phyloP scores from a whole-genome alignment of 2,329 filamentous ascomycete species.

The Hypocreales sp. region DNA sequence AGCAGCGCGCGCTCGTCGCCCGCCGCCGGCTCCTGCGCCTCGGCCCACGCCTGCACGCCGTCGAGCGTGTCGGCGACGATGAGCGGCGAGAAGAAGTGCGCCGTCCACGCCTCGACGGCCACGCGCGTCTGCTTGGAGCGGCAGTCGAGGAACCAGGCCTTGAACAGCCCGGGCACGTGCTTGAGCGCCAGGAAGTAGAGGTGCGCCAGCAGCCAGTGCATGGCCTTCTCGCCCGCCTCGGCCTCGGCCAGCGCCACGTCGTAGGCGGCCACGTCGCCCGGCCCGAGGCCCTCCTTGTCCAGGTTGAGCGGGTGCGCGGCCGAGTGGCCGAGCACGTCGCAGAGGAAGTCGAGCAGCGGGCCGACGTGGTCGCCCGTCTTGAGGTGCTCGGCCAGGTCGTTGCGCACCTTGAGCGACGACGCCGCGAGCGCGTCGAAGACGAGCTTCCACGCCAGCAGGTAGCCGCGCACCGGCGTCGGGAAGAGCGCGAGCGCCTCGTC shows the following conservation, averaged over 20 bases:
- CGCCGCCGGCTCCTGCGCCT: slow-evolving; percentile 29
- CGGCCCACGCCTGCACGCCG: slow-evolving; percentile 53
- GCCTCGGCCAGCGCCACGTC: slow-evolving; percentile 35
- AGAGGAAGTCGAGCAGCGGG: slow-evolving; percentile 61
- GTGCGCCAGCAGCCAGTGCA: slow-evolving; percentile 73
- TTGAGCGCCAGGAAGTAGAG: slow-evolving; percentile 72
- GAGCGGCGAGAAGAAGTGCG: slow-evolving; percentile 63
- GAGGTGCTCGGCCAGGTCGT: slow-evolving; percentile 65
- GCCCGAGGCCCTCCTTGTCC: slow-evolving; percentile 47
- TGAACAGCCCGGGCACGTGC: slow-evolving; percentile 63
- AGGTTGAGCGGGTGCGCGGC: slow-evolving; percentile 60
- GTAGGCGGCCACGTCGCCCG: slow-evolving; percentile 39
- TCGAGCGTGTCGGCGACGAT: slow-evolving; percentile 51
- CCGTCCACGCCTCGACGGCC: slow-evolving; percentile 71
- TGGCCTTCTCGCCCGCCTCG: slow-evolving; percentile 53
- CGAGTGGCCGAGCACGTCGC: slow-evolving; percentile 71
- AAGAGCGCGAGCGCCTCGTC: slow-evolving; percentile 53
- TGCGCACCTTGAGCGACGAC: slow-evolving; percentile 68
- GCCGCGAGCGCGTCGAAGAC: slow-evolving; percentile 74
- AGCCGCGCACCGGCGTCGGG: slow-evolving; percentile 57
- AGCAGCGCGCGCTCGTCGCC: slow-evolving; percentile 39
- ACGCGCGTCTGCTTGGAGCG: slow-evolving; percentile 67
- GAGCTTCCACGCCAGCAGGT: slow-evolving; percentile 78
- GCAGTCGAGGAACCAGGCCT: slow-evolving; percentile 71
- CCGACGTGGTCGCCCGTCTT: slow-evolving; percentile 56